Conservation (phyloP, 106 monocot species). For the Chionographis japonica region DNA sequence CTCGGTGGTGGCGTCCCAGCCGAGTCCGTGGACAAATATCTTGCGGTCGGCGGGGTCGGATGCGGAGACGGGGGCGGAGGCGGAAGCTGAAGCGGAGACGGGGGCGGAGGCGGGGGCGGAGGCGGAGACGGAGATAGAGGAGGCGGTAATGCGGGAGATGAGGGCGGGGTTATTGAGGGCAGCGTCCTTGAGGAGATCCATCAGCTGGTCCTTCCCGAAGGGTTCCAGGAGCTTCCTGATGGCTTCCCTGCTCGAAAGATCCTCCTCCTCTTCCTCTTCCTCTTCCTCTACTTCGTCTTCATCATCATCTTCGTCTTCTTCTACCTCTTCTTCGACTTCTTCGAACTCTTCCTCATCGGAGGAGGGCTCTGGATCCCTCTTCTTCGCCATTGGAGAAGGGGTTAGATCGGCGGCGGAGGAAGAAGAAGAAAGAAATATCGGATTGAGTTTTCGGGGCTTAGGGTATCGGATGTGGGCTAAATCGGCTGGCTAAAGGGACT, state of each 20-base stretch:
- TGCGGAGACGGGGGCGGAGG: too few species aligned
- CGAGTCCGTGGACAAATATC: slow-evolving; percentile 30
- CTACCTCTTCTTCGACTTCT: slow-evolving; percentile 15
- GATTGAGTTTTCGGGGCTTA: slow-evolving; percentile 2
- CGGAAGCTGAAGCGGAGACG: too few species aligned
- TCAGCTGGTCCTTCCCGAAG: slow-evolving; percentile 21
- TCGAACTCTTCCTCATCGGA: neutral
- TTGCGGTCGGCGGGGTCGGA: slow-evolving; percentile 28
- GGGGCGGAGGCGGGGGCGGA: too few species aligned
- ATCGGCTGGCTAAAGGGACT: too few species aligned
- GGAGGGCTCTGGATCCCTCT: neutral
- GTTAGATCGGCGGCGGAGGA: neutral
- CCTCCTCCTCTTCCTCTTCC: slow-evolving; percentile 13
- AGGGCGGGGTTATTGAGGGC: slow-evolving; percentile 13
- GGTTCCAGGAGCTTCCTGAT: slow-evolving; percentile 28
- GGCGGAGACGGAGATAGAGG: too few species aligned
- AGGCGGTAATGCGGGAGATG: neutral
- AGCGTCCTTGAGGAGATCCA: slow-evolving; percentile 20
- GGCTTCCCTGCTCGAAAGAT: slow-evolving; percentile 7
- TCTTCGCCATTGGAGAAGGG: slow-evolving; percentile 2
- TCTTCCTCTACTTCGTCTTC: slow-evolving; percentile 5
- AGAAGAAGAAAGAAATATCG: neutral
- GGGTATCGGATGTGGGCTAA: too few species aligned
- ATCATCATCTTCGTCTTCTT: neutral
- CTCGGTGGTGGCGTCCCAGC: slow-evolving; percentile 28